A percentile compares a stretch with the other conserved stretches of the same genome.
phyloP scores from a whole-genome alignment of 2,329 filamentous ascomycete genomes.

The Xylariaceae sp. region DNA sequence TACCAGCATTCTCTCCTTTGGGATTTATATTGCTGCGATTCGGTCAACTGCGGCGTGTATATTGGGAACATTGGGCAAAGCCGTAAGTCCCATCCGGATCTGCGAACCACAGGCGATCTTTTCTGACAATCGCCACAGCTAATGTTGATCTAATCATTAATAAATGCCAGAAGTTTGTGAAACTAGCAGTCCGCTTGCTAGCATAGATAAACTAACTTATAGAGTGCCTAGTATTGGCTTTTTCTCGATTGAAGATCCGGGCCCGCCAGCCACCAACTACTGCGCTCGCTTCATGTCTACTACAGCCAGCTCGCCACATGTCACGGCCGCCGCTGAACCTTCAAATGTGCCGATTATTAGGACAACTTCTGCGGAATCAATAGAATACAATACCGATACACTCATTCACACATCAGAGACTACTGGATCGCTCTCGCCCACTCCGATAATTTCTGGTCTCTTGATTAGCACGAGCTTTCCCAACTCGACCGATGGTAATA shows the following conservation, averaged over 20 bases:
- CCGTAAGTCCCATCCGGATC: constrained; percentile 38
- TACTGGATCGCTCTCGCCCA: not conserved
- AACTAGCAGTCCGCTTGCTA: not conserved
- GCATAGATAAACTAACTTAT: constrained; percentile 15
- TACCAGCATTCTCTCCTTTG: constrained; percentile 36
- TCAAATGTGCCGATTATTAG: not conserved
- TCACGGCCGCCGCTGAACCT: not conserved
- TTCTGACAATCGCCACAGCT: constrained; percentile 35
- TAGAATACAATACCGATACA: not conserved
- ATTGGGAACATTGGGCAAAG: constrained; percentile 36
- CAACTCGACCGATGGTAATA: constrained; percentile 10
- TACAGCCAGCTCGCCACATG: not conserved
- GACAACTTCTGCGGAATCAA: constrained; percentile 4
- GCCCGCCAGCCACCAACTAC: constrained; percentile 17
- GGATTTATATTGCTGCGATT: constrained; percentile 51
- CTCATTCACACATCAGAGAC: constrained; percentile 1
- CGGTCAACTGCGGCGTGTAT: constrained; percentile 46
- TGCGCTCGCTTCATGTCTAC: constrained; percentile 8
- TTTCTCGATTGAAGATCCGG: constrained; percentile 28
- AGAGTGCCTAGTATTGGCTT: constrained; percentile 28
- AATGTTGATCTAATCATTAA: constrained; percentile 50
- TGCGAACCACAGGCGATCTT: not conserved
- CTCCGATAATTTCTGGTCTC: constrained; percentile 1
- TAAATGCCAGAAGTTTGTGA: constrained; percentile 46
- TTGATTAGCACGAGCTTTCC: constrained; percentile 2